Percentiles rank a stretch among this genome's conserved stretches.
These are phyloP conservation scores for Chaetomiaceae sp. DNA, from an alignment of 2,329 filamentous ascomycete species.

Conservation along the genomic window DNA sequence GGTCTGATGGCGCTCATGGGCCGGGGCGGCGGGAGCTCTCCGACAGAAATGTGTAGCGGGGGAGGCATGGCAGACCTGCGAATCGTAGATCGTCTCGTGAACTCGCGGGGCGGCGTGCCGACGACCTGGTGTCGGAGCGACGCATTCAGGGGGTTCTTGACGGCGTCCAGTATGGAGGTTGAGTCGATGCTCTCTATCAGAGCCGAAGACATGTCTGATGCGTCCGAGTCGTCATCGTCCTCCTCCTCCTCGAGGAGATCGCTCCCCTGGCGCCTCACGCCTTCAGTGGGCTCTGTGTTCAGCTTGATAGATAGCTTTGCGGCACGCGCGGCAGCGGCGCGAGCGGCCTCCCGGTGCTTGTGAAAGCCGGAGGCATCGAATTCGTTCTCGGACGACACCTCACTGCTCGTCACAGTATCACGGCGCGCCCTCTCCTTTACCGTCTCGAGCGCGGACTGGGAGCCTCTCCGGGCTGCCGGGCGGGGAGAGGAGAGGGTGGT, in stretches of 20 bases:
- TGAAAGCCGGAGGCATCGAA: constrained; percentile 63
- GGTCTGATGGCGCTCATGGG: constrained; percentile 61
- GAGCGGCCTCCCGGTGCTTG: constrained; percentile 56
- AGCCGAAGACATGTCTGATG: constrained; percentile 58
- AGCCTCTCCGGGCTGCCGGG: constrained; percentile 55
- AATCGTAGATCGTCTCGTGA: constrained; percentile 58
- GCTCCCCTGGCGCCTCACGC: constrained; percentile 42
- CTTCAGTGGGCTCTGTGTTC: constrained; percentile 44
- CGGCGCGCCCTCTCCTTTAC: constrained; percentile 65
- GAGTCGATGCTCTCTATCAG: constrained; percentile 67
- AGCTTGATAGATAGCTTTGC: constrained; percentile 49
- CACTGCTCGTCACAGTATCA: constrained; percentile 76
- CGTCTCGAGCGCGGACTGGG: constrained; percentile 64
- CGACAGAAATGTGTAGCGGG: constrained; percentile 50
- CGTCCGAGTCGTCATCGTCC: constrained; percentile 49
- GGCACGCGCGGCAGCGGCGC: constrained; percentile 52
- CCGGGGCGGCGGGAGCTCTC: constrained; percentile 65
- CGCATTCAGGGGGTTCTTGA: constrained; percentile 52
- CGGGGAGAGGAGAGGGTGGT: constrained; percentile 45
- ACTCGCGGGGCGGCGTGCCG: constrained; percentile 58
- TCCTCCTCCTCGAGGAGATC: constrained; percentile 54
- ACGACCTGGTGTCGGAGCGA: constrained; percentile 55
- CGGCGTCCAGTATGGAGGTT: constrained; percentile 63
- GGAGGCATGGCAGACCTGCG: constrained; percentile 55
- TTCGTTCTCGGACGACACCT: constrained; percentile 79